Evolutionary conservation across 164 flowering plant species (phyloP), one percentile per base, ranked within the genome.

Genomic region (Magnolia kwangsiensis): DNA sequence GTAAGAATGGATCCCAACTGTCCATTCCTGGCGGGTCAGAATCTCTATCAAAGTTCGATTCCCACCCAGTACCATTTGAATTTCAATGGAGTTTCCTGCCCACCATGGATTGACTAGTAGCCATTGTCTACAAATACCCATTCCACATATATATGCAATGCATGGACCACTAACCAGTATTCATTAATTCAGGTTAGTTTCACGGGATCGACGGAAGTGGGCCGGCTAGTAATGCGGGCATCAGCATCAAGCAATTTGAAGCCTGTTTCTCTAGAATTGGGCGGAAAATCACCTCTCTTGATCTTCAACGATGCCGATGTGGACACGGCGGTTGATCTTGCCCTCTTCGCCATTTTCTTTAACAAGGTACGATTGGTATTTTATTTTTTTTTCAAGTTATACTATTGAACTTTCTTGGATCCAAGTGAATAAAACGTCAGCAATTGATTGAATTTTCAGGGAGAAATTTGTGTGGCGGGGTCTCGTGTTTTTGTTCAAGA

Each of bases 211-310:
- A 87, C 93, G 4, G 94, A 91, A 63, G 89, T 87, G 3, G 98
- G 98, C 50, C 81, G 90, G 1, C 45, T 78, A n/a, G 76, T 95
- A 59, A 88, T 95, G 95, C 81, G 83, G 68, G 95, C 90, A 0
- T 89, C 98, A 59, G 97, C 92, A 23, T 27, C 58, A n/a, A 95
- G 97, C 85, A 95, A 95, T 81, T 76, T 95, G 82, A 95, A 95
- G 74, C 50, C 78, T 4, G 89, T 93, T 5, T 82, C 91, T 0
- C 87, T 95, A 7, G 98, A 95, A 74, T 78, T 93, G 51, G 98
- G 98, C 58, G 98, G 98, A 55, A 95, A 95, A 76, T 90, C 97
- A 0, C 98, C 98, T 71, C 82, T 95, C 71, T 69, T 95, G 1
- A 82, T 95, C 3, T 95, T 90, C 67, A 89, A 93, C 76, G 98